Evolutionary conservation across 2,329 filamentous ascomycete species (phyloP).

Genomic region (Penicillium janthinellum): DNA sequence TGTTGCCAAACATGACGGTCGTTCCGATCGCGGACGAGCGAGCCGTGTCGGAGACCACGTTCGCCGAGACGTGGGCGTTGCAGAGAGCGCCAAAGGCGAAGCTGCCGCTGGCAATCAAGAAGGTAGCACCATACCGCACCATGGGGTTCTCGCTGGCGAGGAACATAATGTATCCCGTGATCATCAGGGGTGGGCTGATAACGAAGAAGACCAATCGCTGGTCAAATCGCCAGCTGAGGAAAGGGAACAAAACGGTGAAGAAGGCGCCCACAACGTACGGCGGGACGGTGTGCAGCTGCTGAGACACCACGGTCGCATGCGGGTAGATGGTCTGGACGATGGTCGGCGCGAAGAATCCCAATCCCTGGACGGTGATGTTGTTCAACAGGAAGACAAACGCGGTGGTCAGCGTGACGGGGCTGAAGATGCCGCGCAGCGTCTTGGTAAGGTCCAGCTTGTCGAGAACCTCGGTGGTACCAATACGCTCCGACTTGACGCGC

Average conservation of each 20-base stretch:
- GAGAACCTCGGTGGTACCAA: slow-evolving; percentile 63
- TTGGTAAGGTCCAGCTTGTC: slow-evolving; percentile 65
- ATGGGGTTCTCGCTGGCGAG: slow-evolving; percentile 55
- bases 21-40: slow-evolving; percentile 67
- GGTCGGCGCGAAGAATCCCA: slow-evolving; percentile 70
- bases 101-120: slow-evolving; percentile 66
- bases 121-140: slow-evolving; percentile 70
- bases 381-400: slow-evolving; percentile 64
- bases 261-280: slow-evolving; percentile 69
- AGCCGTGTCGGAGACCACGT: slow-evolving; percentile 71
- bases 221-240: slow-evolving; percentile 63
- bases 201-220: slow-evolving; percentile 64
- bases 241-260: slow-evolving; percentile 65
- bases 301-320: slow-evolving; percentile 56
- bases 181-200: slow-evolving; percentile 62
- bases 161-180: slow-evolving; percentile 72
- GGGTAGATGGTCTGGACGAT: slow-evolving; percentile 72
- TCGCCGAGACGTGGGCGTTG: slow-evolving; percentile 69
- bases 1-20: slow-evolving; percentile 71
- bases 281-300: slow-evolving; percentile 71
- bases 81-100: slow-evolving; percentile 66
- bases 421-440: slow-evolving; percentile 63
- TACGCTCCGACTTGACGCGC: slow-evolving; percentile 68
- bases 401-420: slow-evolving; percentile 61
- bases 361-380: slow-evolving; percentile 71